Conservation (phyloP, 805 yeast genomes). For the Sugiyamaella floridensis region DNA sequence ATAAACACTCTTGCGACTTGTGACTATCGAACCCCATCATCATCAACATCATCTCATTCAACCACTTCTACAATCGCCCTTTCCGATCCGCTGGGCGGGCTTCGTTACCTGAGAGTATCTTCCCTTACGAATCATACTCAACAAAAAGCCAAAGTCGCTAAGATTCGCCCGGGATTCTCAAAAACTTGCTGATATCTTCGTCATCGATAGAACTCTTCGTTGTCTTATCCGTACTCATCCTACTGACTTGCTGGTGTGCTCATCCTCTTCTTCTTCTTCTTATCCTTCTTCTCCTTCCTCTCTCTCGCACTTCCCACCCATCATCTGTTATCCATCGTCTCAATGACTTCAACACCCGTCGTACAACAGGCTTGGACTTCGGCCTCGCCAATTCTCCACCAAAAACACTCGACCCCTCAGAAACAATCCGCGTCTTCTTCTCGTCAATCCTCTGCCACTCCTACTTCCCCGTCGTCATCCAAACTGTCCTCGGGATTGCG, state of each 20-base stretch:
- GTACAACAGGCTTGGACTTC: not conserved
- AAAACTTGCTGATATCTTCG: too few relatives aligned
- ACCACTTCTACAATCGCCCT: too few relatives aligned
- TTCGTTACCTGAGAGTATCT: too few relatives aligned
- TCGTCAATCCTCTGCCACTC: not conserved
- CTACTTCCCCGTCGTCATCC: conserved; percentile 4
- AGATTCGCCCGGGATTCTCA: too few relatives aligned
- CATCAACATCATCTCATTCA: too few relatives aligned
- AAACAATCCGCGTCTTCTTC: not conserved
- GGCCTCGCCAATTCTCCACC: not conserved
- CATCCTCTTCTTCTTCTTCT: not conserved
- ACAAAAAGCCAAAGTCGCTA: too few relatives aligned
- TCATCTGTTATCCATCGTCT: not conserved
- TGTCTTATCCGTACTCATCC: not conserved
- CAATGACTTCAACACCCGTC: not conserved
- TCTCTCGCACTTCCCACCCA: not conserved
- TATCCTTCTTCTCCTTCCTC: not conserved
- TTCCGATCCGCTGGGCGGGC: too few relatives aligned
- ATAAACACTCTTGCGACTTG: too few relatives aligned
- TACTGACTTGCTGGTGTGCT: not conserved
- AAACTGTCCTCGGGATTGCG: conserved; percentile 15
- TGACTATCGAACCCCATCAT: too few relatives aligned
- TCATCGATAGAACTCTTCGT: too few relatives aligned
- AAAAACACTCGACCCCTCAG: not conserved
- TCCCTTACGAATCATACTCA: too few relatives aligned